Evolutionary conservation across 441 rosid species (phyloP).

Genomic region (Adansonia rubrostipa): DNA sequence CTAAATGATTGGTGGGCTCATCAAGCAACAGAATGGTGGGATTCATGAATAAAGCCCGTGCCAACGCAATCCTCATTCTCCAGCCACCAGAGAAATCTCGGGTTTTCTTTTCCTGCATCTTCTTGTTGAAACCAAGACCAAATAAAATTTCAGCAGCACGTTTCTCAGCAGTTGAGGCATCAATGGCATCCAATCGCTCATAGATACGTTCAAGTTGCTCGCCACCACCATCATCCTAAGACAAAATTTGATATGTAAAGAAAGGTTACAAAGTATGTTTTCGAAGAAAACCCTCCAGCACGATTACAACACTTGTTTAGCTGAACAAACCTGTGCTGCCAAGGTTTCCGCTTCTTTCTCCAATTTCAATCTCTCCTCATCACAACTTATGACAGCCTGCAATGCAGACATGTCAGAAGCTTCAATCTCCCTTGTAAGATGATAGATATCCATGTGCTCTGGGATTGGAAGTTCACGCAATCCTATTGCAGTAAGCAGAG

Average conservation of each 20-base stretch:
- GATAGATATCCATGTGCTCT: slow-evolving; percentile 89
- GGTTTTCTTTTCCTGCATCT: slow-evolving; percentile 89
- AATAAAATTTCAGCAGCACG: slow-evolving; percentile 92
- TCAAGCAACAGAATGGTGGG: slow-evolving; percentile 90
- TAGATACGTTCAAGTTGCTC: slow-evolving; percentile 83
- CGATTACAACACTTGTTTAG: slow-evolving; percentile 1
- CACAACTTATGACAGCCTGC: slow-evolving; percentile 83
- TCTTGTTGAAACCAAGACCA: slow-evolving; percentile 91
- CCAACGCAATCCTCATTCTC: slow-evolving; percentile 99
- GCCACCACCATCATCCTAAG: slow-evolving; percentile 29
- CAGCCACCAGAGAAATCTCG: slow-evolving; percentile 97
- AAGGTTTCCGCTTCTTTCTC: slow-evolving; percentile 87
- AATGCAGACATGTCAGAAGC: slow-evolving; percentile 93
- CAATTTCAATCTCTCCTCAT: slow-evolving; percentile 76
- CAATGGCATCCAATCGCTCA: slow-evolving; percentile 88
- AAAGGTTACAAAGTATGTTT: not conserved
- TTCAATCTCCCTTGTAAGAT: slow-evolving; percentile 83
- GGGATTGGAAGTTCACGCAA: slow-evolving; percentile 89
- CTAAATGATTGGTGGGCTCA: slow-evolving; percentile 96
- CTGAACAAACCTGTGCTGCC: slow-evolving; percentile 57
- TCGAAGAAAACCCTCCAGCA: not conserved
- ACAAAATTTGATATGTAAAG: no score
- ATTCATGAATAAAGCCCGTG: slow-evolving; percentile 88
- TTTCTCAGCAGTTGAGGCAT: slow-evolving; percentile 92
- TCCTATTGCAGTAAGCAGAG: slow-evolving; percentile 83